phyloP scores from a whole-genome alignment of 345 rosid species.

The Crucihimalaya himalaica region DNA sequence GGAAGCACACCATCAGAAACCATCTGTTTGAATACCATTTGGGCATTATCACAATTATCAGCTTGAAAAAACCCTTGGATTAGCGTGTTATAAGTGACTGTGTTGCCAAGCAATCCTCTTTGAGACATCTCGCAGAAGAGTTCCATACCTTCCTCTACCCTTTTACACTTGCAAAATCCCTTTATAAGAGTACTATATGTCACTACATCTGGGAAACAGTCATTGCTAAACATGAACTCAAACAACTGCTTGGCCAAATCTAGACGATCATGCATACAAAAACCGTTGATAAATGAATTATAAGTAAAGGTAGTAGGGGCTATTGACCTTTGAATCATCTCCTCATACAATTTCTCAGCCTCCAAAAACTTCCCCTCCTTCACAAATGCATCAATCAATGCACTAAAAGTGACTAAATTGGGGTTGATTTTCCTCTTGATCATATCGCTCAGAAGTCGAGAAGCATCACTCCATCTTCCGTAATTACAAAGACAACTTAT shows the following conservation, averaged over 20 bases:
- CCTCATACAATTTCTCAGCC: neutral
- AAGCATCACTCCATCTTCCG: neutral
- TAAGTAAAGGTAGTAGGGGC: accelerated
- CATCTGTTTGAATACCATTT: neutral
- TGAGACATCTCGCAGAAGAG: neutral
- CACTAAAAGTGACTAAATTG: accelerated
- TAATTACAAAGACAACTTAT: neutral
- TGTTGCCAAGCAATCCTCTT: neutral
- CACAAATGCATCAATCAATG: neutral
- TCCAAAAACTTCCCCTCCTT: neutral
- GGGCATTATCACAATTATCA: neutral
- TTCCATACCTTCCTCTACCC: neutral
- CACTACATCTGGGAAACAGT: neutral
- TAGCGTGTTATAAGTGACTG: neutral
- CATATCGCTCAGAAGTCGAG: neutral
- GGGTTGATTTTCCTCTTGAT: neutral
- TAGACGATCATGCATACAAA: neutral
- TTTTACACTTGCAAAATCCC: neutral
- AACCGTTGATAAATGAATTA: neutral
- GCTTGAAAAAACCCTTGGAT: neutral
- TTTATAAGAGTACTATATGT: neutral
- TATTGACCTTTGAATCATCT: neutral
- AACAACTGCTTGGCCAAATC: neutral
- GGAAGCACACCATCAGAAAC: neutral
- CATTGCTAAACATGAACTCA: neutral